A percentile compares a stretch with the other conserved stretches of the same genome.
Evolutionary conservation across 768 basidiomycete species (phyloP).

Genomic region (Agaricus blazei): DNA sequence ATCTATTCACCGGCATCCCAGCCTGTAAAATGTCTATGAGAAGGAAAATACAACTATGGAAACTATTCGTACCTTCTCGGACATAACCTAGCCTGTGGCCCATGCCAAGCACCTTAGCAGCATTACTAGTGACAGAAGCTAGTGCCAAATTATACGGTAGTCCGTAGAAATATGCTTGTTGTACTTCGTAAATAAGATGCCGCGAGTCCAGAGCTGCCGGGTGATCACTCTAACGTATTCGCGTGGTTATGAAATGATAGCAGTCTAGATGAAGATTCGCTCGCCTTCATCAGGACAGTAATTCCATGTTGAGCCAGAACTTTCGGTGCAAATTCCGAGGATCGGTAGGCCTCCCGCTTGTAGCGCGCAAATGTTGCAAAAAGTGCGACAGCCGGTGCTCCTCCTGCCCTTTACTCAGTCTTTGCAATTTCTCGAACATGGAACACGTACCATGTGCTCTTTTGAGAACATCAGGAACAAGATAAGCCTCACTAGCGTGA

Average conservation of each 20-base stretch:
- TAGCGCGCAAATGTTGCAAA: slow-evolving; percentile 59
- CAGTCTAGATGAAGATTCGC: slow-evolving; percentile 1
- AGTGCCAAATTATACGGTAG: slow-evolving; percentile 67
- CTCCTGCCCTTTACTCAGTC: slow-evolving; percentile 33
- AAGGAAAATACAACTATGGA: neutral
- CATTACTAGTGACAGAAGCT: slow-evolving; percentile 65
- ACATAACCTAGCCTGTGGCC: slow-evolving; percentile 81
- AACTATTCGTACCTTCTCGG: slow-evolving; percentile 42
- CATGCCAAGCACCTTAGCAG: slow-evolving; percentile 72
- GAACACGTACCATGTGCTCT: slow-evolving; percentile 47
- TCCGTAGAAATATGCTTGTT: slow-evolving; percentile 79
- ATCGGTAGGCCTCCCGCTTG: slow-evolving; percentile 80
- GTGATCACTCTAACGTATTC: slow-evolving; percentile 52
- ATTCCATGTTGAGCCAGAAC: slow-evolving; percentile 66
- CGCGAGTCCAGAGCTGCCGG: slow-evolving; percentile 57
- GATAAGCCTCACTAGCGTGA: slow-evolving; percentile 77
- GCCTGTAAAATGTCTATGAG: slow-evolving; percentile 30
- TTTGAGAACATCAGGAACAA: slow-evolving; percentile 75
- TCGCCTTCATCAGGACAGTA: slow-evolving; percentile 70
- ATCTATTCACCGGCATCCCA: slow-evolving; percentile 60
- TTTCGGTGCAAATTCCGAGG: slow-evolving; percentile 75
- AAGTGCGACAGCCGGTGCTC: slow-evolving; percentile 71
- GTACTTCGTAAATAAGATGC: slow-evolving; percentile 78
- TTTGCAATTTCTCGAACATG: slow-evolving; percentile 15
- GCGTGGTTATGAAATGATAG: neutral